phyloP scores from a whole-genome alignment of 495 filamentous ascomycete species.

The Mytilinidion resinicola region DNA sequence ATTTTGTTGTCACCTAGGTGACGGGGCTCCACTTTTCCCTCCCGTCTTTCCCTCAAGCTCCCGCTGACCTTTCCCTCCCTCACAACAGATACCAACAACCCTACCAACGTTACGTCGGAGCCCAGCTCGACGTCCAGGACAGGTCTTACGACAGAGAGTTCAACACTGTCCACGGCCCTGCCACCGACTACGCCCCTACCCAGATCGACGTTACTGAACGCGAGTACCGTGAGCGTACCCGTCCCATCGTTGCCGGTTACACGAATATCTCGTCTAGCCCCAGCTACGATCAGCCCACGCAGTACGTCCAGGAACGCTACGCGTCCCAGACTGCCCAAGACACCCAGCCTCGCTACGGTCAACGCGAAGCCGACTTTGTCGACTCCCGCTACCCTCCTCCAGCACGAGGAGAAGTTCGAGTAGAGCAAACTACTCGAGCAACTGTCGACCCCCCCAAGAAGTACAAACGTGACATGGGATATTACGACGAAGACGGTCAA shows the following conservation, averaged over 20 bases:
- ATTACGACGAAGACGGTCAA: slow-evolving; percentile 97
- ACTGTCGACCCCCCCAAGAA: slow-evolving; percentile 53
- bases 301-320: slow-evolving; percentile 19
- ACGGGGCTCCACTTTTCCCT: slow-evolving; percentile 29
- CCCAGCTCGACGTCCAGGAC: slow-evolving; percentile 60
- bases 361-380: slow-evolving; percentile 17
- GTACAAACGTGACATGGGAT: slow-evolving; percentile 65
- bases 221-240: slow-evolving; percentile 73
- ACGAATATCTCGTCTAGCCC: slow-evolving; percentile 26
- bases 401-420: slow-evolving; percentile 34
- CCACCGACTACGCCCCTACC: slow-evolving; percentile 44
- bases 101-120: slow-evolving; percentile 48
- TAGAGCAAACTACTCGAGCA: slow-evolving; percentile 37
- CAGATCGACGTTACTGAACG: slow-evolving; percentile 79
- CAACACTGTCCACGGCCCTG: slow-evolving; percentile 35
- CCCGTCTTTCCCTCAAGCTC: slow-evolving; percentile 22
- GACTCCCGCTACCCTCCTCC: slow-evolving; percentile 36
- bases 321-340: slow-evolving; percentile 9
- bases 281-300: slow-evolving; percentile 18
- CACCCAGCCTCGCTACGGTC: slow-evolving; percentile 3
- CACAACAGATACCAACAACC: slow-evolving; percentile 51
- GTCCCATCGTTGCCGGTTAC: slow-evolving; percentile 61
- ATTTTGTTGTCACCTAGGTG: slow-evolving; percentile 27
- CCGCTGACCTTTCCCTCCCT: slow-evolving; percentile 43
- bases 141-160: slow-evolving; percentile 48